phyloP scores from a whole-genome alignment of 2,329 filamentous ascomycete species.

The Pseudocercospora vitis region DNA sequence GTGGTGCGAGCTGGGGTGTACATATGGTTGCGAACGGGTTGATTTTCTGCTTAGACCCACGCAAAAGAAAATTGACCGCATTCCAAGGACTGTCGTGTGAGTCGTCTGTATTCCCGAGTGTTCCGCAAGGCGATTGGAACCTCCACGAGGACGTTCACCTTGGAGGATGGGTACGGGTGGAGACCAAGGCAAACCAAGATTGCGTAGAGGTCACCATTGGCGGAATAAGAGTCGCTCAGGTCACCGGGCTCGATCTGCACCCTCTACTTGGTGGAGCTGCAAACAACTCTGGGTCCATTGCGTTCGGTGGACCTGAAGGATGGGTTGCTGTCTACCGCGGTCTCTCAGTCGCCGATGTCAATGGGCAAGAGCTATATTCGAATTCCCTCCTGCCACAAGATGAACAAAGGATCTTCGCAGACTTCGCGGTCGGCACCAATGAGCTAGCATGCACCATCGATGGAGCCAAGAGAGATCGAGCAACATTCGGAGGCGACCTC shows the following conservation, averaged over 20 bases:
- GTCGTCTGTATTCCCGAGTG: background rate
- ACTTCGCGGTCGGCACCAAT: conserved; percentile 20
- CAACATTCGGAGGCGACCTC: conserved; percentile 19
- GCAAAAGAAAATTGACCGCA: background rate
- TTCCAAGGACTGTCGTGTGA: background rate
- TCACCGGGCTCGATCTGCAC: background rate
- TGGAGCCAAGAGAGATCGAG: conserved; percentile 23
- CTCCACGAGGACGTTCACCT: background rate
- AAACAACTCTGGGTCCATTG: conserved; percentile 1
- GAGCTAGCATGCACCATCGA: conserved; percentile 18
- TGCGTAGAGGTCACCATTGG: background rate
- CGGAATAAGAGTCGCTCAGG: background rate
- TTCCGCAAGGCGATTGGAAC: background rate
- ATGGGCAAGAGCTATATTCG: background rate
- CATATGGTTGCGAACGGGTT: conserved; percentile 1
- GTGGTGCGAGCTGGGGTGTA: background rate
- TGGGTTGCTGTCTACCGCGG: background rate
- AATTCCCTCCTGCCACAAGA: background rate
- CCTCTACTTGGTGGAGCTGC: background rate
- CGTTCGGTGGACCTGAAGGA: conserved; percentile 3
- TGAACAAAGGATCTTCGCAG: conserved; percentile 10
- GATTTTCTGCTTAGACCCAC: background rate
- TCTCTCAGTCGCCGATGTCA: background rate
- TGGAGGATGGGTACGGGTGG: background rate
- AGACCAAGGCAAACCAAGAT: background rate